phyloP scores from a whole-genome alignment of 2,329 filamentous ascomycete species.

The Metarhizium guizhouense region DNA sequence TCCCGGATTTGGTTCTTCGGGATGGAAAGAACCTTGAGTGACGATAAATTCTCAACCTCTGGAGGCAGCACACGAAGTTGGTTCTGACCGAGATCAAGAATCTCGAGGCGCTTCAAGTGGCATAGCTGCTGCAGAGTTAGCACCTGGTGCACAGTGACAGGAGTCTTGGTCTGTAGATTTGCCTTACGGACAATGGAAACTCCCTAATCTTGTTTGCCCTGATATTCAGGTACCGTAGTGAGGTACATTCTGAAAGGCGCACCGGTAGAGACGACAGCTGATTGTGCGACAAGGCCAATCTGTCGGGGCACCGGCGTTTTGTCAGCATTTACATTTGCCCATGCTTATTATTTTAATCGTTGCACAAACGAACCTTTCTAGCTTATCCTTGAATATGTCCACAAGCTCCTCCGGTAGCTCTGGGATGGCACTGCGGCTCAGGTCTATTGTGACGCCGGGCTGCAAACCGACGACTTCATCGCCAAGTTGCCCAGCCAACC shows the following conservation, averaged over 20 bases:
- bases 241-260: slow-evolving; percentile 67
- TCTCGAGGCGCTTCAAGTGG: slow-evolving; percentile 77
- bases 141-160: not conserved
- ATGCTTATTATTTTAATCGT: not conserved
- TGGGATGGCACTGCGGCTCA: slow-evolving; percentile 67
- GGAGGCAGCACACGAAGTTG: slow-evolving; percentile 69
- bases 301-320: slow-evolving; percentile 21
- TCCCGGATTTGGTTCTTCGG: slow-evolving; percentile 81
- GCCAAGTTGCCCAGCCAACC: slow-evolving; percentile 51
- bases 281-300: slow-evolving; percentile 73
- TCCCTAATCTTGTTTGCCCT: slow-evolving; percentile 64
- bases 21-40: slow-evolving; percentile 83
- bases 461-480: slow-evolving; percentile 51
- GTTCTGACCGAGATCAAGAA: slow-evolving; percentile 86
- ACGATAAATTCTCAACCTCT: slow-evolving; percentile 71
- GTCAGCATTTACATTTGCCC: not conserved
- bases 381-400: slow-evolving; percentile 63
- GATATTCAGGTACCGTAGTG: slow-evolving; percentile 71
- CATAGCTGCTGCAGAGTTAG: slow-evolving; percentile 54
- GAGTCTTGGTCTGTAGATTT: slow-evolving; percentile 1
- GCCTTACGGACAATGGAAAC: slow-evolving; percentile 46
- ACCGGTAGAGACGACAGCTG: slow-evolving; percentile 57
- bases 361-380: slow-evolving; percentile 52
- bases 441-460: slow-evolving; percentile 67
- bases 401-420: slow-evolving; percentile 65